phyloP scores from a whole-genome alignment of 2,329 filamentous ascomycete genomes.

The Venturia oleaginea region DNA sequence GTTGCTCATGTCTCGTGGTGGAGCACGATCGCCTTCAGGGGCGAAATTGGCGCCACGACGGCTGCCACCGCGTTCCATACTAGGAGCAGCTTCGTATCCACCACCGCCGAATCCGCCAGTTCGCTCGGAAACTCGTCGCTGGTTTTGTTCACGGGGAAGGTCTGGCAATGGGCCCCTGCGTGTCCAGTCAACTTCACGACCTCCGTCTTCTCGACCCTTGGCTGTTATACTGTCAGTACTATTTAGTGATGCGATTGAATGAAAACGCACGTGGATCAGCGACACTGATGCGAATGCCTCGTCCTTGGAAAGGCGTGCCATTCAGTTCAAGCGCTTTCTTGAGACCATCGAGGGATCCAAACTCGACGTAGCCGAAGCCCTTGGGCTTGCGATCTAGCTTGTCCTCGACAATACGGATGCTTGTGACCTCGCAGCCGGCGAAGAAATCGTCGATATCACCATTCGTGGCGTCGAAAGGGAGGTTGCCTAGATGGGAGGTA shows the following conservation, averaged over 20 bases:
- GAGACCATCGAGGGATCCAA: slow-evolving; percentile 75
- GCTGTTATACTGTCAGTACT: slow-evolving; percentile 48
- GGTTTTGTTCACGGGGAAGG: slow-evolving; percentile 47
- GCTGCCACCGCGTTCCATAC: slow-evolving; percentile 56
- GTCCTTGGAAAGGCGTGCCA: slow-evolving; percentile 73
- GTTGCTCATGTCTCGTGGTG: slow-evolving; percentile 57
- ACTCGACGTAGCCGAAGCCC: slow-evolving; percentile 97
- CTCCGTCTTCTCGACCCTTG: slow-evolving; percentile 73
- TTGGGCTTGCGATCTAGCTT: slow-evolving; percentile 89
- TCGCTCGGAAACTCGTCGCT: slow-evolving; percentile 45
- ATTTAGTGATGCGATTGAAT: background rate
- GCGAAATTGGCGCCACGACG: slow-evolving; percentile 57
- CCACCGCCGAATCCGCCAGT: slow-evolving; percentile 39
- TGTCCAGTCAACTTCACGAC: slow-evolving; percentile 84
- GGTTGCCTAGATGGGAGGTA: slow-evolving; percentile 91
- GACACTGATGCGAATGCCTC: slow-evolving; percentile 86
- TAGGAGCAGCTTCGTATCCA: slow-evolving; percentile 39
- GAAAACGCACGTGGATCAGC: slow-evolving; percentile 83
- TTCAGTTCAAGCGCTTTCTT: slow-evolving; percentile 83
- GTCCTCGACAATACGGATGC: slow-evolving; percentile 93
- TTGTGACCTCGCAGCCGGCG: slow-evolving; percentile 72
- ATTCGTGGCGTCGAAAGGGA: slow-evolving; percentile 86
- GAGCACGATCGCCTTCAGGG: slow-evolving; percentile 57
- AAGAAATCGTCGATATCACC: slow-evolving; percentile 83
- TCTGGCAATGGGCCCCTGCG: slow-evolving; percentile 84